Percentiles rank a stretch among this genome's conserved stretches.
These are phyloP conservation scores for Rhizopogon roseolus DNA, from an alignment of 768 basidiomycete genomes.

Conservation along the genomic window DNA sequence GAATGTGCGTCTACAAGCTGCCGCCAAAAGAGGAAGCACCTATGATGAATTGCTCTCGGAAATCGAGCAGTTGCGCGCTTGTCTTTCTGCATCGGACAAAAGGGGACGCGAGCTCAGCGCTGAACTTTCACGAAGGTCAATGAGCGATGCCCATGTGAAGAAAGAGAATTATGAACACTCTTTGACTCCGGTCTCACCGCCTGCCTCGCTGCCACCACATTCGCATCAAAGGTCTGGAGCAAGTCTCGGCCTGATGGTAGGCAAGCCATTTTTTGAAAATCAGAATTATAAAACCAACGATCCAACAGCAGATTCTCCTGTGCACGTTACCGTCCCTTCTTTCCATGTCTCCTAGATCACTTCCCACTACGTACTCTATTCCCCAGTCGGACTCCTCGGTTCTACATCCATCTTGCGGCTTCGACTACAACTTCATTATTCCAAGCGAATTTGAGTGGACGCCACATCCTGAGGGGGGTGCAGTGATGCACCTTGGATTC, in stretches of 20 bases:
- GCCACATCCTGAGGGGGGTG: constrained; percentile 27
- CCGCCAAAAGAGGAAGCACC: constrained; percentile 43
- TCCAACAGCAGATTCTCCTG: constrained; percentile 60
- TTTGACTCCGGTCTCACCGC: constrained; percentile 40
- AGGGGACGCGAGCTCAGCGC: constrained; percentile 64
- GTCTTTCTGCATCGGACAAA: constrained; percentile 59
- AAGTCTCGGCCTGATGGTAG: constrained; percentile 68
- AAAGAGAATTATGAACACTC: constrained; percentile 53
- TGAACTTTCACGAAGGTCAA: constrained; percentile 45
- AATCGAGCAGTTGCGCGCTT: constrained; percentile 61
- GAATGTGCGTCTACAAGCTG: constrained; percentile 64
- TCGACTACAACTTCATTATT: constrained; percentile 36
- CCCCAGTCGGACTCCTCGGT: constrained; percentile 34
- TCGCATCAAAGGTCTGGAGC: constrained; percentile 57
- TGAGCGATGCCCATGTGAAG: constrained; percentile 41
- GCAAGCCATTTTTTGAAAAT: constrained; percentile 18
- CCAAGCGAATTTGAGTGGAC: constrained; percentile 56
- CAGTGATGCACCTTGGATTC: constrained; percentile 45
- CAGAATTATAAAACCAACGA: neutral
- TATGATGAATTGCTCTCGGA: constrained; percentile 46
- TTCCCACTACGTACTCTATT: constrained; percentile 53
- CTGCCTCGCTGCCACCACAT: constrained; percentile 26
- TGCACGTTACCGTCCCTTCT: constrained; percentile 74
- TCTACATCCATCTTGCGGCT: constrained; percentile 40
- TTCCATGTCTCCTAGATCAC: constrained; percentile 56